Evolutionary conservation across 768 basidiomycete species (phyloP).

Genomic region (Ramaria sp.): DNA sequence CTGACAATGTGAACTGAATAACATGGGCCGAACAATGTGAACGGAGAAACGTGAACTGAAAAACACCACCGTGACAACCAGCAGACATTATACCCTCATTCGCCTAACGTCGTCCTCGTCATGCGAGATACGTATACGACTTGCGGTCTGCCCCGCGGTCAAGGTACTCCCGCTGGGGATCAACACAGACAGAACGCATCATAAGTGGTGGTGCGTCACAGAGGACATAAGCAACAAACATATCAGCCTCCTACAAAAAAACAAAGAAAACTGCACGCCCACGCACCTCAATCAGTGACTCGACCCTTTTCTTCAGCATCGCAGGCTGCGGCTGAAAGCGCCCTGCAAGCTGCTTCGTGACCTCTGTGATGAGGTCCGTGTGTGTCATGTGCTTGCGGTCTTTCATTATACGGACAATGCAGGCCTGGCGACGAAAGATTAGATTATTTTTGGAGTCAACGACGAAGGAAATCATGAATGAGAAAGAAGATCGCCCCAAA

Average conservation of each 20-base stretch:
- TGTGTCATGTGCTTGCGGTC: conserved; percentile 83
- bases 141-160: conserved; percentile 82
- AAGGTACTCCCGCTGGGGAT: conserved; percentile 77
- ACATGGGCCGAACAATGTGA: no score
- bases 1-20: no score
- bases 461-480: no score
- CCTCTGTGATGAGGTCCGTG: conserved; percentile 83
- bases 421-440: conserved; percentile 48
- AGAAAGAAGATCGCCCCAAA: no score
- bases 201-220: background rate
- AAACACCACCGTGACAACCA: no score
- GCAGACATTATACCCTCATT: no score
- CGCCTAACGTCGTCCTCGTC: no score
- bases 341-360: conserved; percentile 71
- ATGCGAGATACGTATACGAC: conserved; percentile 75
- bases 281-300: conserved; percentile 83
- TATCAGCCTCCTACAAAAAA: background rate
- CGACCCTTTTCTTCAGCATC: conserved; percentile 88
- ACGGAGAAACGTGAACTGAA: no score
- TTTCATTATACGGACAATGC: conserved; percentile 97
- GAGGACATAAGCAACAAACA: no score
- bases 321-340: conserved; percentile 83
- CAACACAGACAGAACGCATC: background rate
- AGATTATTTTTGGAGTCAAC: no score
- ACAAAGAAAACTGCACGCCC: background rate